phyloP scores from a whole-genome alignment of 257 asterid species.

The Sherardia arvensis region DNA sequence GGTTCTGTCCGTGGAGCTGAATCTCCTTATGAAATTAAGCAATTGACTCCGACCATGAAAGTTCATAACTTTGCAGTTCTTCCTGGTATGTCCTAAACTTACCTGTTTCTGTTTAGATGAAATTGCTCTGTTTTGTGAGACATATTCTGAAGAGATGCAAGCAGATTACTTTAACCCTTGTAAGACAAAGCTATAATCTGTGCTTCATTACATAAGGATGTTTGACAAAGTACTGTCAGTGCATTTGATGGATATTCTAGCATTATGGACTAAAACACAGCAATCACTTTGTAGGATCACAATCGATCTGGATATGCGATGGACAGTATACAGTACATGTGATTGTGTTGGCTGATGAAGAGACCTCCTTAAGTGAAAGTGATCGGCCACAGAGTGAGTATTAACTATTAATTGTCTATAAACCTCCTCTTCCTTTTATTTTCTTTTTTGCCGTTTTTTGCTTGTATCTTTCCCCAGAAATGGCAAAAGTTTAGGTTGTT shows the following conservation, averaged over 20 bases:
- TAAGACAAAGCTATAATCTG: neutral
- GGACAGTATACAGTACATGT: slow-evolving; percentile 59
- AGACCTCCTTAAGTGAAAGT: slow-evolving; percentile 30
- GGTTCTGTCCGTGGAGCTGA: slow-evolving; percentile 40
- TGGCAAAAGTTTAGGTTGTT: neutral
- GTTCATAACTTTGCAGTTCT: slow-evolving; percentile 51
- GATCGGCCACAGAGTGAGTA: slow-evolving; percentile 31
- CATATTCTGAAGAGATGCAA: neutral
- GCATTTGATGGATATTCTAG: neutral
- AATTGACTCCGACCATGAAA: slow-evolving; percentile 44
- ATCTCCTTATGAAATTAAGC: slow-evolving; percentile 33
- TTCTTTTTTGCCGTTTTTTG: neutral
- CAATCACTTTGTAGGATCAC: slow-evolving; percentile 46
- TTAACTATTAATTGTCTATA: slow-evolving; percentile 12
- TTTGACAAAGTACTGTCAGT: too few species aligned
- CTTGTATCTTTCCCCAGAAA: neutral
- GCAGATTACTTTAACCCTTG: neutral
- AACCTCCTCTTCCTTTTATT: neutral
- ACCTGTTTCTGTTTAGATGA: slow-evolving; percentile 3
- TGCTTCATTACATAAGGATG: neutral
- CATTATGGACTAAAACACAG: neutral
- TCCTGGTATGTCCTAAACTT: slow-evolving; percentile 47
- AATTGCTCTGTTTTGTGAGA: neutral
- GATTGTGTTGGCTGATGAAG: slow-evolving; percentile 39
- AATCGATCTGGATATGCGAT: slow-evolving; percentile 71